Percentiles rank a stretch among this genome's conserved stretches.
Evolutionary conservation across 352 stramenopile species (phyloP).

Genomic region (Globisporangium abappressorium): DNA sequence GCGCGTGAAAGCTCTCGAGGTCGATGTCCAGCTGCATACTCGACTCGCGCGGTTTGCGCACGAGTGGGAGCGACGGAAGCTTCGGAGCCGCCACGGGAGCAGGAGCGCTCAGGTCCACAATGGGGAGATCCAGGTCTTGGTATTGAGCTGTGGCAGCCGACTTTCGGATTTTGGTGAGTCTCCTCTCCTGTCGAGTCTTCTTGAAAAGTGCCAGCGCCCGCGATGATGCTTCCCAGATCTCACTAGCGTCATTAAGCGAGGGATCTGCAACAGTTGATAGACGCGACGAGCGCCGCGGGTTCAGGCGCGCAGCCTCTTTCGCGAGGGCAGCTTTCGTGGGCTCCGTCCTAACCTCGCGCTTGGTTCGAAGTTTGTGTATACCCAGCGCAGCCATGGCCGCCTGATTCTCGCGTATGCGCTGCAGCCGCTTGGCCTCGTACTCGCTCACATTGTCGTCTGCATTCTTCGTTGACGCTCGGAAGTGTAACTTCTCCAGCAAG

Average conservation of each 20-base stretch:
- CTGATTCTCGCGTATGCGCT: constrained; percentile 54
- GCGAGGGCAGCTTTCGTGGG: not conserved
- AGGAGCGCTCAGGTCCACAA: constrained; percentile 8
- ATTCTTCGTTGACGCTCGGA: too few species aligned
- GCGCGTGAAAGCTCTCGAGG: constrained; percentile 38
- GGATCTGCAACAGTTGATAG: constrained; percentile 3
- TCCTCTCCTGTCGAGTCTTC: not conserved
- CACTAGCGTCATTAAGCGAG: not conserved
- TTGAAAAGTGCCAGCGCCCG: not conserved
- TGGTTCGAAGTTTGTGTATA: constrained; percentile 19
- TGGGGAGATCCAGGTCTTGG: constrained; percentile 13
- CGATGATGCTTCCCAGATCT: not conserved
- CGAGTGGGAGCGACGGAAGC: not conserved
- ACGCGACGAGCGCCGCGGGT: constrained; percentile 25
- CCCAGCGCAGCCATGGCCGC: constrained; percentile 35
- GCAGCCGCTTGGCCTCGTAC: constrained; percentile 61
- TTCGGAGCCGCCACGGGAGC: not conserved
- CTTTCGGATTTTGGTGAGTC: not conserved
- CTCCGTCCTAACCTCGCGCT: not conserved
- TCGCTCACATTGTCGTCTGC: constrained; percentile 7
- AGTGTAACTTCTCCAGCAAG: not conserved
- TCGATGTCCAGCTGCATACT: constrained; percentile 32
- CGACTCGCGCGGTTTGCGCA: constrained; percentile 15
- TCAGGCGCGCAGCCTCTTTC: constrained; percentile 1
- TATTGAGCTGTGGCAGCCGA: not conserved